phyloP scores from a whole-genome alignment of 305 asterid genomes.

The Solanum hybrid region DNA sequence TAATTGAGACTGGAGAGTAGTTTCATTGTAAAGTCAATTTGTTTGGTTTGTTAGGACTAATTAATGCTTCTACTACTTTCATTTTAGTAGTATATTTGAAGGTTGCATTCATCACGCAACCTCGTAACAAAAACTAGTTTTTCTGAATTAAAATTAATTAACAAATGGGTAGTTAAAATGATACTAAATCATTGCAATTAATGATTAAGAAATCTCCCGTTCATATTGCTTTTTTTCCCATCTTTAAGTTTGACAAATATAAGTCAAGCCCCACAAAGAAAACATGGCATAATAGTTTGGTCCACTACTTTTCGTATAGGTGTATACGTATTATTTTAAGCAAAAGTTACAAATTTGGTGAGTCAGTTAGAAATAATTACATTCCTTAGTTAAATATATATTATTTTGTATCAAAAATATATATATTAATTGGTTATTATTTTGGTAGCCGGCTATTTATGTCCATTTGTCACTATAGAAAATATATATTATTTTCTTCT shows the following conservation, averaged over 20 bases:
- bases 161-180: neutral
- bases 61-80: neutral
- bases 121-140: neutral
- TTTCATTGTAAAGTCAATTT: neutral
- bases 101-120: neutral
- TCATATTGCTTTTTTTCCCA: neutral
- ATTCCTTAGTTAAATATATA: neutral
- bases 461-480: neutral
- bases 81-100: neutral
- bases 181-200: neutral
- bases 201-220: neutral
- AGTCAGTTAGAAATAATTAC: neutral
- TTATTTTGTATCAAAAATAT: neutral
- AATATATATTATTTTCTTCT: neutral
- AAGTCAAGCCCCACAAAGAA: constrained; percentile 1
- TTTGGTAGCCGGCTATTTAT: neutral
- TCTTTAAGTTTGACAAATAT: neutral
- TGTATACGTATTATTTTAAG: neutral
- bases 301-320: neutral
- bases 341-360: neutral
- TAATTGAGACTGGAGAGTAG: accelerated
- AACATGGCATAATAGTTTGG: constrained; percentile 3
- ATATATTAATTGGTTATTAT: neutral
- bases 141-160: neutral
- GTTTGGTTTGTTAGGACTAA: neutral